Conservation (phyloP, 805 yeast genomes). For the Blastobotrys robertii region DNA sequence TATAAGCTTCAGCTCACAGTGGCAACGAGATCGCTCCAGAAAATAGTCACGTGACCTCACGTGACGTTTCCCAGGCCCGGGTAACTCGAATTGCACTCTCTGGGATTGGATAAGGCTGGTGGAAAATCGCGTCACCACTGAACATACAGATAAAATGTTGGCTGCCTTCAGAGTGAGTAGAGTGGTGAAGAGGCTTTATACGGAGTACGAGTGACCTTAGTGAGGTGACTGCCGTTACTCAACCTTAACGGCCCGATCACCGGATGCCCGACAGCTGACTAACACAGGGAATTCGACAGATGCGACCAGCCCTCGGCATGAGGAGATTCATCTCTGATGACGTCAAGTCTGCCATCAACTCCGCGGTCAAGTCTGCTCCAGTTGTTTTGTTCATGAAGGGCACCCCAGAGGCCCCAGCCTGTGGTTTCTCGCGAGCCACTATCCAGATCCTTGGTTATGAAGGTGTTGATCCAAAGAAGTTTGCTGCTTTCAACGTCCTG, state of each 20-base stretch:
- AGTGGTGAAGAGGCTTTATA: no score
- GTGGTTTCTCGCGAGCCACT: slow-evolving; percentile 95
- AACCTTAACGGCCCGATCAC: neutral
- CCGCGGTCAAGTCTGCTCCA: slow-evolving; percentile 80
- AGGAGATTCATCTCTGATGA: slow-evolving; percentile 60
- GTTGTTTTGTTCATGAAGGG: slow-evolving; percentile 98
- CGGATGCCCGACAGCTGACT: neutral
- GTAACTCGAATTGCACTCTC: no score
- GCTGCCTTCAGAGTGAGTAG: no score
- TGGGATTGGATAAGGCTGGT: no score
- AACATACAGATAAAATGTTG: no score
- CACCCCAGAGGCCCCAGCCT: slow-evolving; percentile 94
- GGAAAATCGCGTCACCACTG: no score
- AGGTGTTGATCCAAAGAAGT: slow-evolving; percentile 93
- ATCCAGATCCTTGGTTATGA: slow-evolving; percentile 89
- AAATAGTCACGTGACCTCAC: no score
- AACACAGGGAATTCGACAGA: neutral
- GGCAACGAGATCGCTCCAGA: no score
- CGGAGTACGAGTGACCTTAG: no score
- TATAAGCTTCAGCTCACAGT: no score
- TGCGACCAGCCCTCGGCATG: neutral
- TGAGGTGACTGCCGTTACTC: no score
- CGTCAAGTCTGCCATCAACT: slow-evolving; percentile 72
- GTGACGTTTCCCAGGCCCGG: no score
- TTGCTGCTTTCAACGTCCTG: slow-evolving; percentile 93